phyloP scores from a whole-genome alignment of 1,139 yeast genomes.

The Candida albicans region DNA sequence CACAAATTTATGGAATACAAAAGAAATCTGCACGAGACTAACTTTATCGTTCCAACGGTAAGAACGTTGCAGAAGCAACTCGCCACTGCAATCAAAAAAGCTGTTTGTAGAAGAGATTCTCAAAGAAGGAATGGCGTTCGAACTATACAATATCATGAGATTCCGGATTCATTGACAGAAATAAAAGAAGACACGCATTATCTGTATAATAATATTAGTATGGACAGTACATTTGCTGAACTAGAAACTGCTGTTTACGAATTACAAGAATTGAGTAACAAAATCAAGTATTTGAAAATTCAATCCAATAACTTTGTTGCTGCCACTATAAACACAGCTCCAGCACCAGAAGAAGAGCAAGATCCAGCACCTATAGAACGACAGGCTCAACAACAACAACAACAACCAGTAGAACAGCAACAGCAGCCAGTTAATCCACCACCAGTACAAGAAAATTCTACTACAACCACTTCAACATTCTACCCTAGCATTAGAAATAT shows the following conservation, averaged over 20 bases:
- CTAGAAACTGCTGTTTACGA: conserved; percentile 32
- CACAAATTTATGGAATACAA: conserved; percentile 25
- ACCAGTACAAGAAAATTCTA: background rate
- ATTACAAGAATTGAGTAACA: conserved; percentile 34
- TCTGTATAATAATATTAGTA: conserved; percentile 14
- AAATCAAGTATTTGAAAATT: conserved; percentile 29
- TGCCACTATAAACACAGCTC: background rate
- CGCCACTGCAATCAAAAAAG: conserved; percentile 35
- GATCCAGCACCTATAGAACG: too few species aligned
- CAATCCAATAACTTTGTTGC: conserved; percentile 11
- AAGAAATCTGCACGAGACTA: conserved; percentile 17
- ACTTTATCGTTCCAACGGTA: conserved; percentile 32
- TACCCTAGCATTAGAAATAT: background rate
- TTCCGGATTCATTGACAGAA: conserved; percentile 16
- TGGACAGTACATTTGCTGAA: conserved; percentile 24
- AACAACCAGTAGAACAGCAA: background rate
- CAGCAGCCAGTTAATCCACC: background rate
- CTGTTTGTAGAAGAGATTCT: conserved; percentile 19
- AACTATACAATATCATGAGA: conserved; percentile 4
- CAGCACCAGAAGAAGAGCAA: too few species aligned
- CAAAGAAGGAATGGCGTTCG: conserved; percentile 9
- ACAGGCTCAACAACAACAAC: background rate
- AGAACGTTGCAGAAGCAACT: conserved; percentile 40
- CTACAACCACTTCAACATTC: background rate
- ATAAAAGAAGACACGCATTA: conserved; percentile 16